These are phyloP conservation scores for Penicillium sp. DNA, from an alignment of 2,329 filamentous ascomycete species.

Conservation along the genomic window DNA sequence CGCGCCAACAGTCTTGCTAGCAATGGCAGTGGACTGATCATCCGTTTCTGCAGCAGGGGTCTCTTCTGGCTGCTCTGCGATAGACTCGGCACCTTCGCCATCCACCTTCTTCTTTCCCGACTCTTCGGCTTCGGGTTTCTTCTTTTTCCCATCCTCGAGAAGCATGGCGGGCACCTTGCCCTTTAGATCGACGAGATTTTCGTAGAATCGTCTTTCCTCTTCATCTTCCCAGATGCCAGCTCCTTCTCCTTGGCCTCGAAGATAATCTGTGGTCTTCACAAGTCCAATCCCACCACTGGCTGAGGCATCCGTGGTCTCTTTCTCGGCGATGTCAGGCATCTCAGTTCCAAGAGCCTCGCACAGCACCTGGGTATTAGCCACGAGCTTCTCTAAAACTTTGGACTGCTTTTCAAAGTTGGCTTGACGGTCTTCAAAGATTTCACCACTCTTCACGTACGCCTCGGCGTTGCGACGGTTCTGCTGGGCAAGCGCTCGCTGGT, in stretches of 20 bases:
- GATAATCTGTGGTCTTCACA: slow-evolving; percentile 89
- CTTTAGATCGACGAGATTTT: slow-evolving; percentile 92
- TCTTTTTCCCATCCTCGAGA: slow-evolving; percentile 92
- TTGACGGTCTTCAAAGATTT: slow-evolving; percentile 97
- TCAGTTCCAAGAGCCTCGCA: slow-evolving; percentile 86
- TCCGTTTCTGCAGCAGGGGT: slow-evolving; percentile 63
- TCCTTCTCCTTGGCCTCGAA: slow-evolving; percentile 85
- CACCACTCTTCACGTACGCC: slow-evolving; percentile 96
- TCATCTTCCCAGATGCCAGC: slow-evolving; percentile 98
- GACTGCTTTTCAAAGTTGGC: slow-evolving; percentile 92
- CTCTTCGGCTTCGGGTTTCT: slow-evolving; percentile 80
- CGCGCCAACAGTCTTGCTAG: slow-evolving; percentile 95
- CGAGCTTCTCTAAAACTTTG: slow-evolving; percentile 86
- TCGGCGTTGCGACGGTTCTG: slow-evolving; percentile 95
- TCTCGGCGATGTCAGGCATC: slow-evolving; percentile 90
- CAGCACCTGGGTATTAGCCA: slow-evolving; percentile 86
- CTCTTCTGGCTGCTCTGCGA: slow-evolving; percentile 43
- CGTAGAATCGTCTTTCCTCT: slow-evolving; percentile 95
- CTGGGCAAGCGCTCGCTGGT: slow-evolving; percentile 82
- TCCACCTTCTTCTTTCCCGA: slow-evolving; percentile 76
- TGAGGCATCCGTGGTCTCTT: slow-evolving; percentile 66
- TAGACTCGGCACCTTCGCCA: slow-evolving; percentile 44
- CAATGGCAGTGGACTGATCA: slow-evolving; percentile 89
- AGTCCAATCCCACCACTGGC: slow-evolving; percentile 82
- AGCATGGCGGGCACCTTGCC: slow-evolving; percentile 93